A percentile compares a stretch with the other conserved stretches of the same genome.
Conservation (phyloP, 2,329 filamentous ascomycete species). For the Didymella sp. region DNA sequence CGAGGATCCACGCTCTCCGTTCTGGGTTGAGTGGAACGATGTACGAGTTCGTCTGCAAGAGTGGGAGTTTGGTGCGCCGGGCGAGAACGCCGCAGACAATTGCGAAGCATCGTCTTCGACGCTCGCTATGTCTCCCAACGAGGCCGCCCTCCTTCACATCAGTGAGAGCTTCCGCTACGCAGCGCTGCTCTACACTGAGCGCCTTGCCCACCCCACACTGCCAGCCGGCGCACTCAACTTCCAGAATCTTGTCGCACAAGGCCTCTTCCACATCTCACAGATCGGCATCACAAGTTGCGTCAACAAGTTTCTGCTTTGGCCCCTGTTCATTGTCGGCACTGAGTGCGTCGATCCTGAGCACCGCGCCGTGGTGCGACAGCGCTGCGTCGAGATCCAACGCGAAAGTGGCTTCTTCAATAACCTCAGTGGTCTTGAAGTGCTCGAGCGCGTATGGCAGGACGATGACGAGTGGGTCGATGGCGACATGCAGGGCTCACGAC, state of each 20-base stretch:
- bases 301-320: conserved; percentile 93
- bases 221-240: conserved; percentile 78
- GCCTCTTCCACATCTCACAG: conserved; percentile 81
- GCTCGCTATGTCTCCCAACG: conserved; percentile 55
- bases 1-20: conserved; percentile 65
- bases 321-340: conserved; percentile 86
- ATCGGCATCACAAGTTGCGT: conserved; percentile 74
- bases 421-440: conserved; percentile 79
- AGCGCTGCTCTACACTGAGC: conserved; percentile 87
- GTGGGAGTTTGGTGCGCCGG: conserved; percentile 70
- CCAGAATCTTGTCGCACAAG: conserved; percentile 81
- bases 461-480: conserved; percentile 51
- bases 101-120: conserved; percentile 36
- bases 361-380: conserved; percentile 77
- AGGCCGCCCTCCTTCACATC: conserved; percentile 79
- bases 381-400: conserved; percentile 84
- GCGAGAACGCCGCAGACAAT: conserved; percentile 35
- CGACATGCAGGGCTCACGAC: conserved; percentile 26
- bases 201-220: conserved; percentile 77
- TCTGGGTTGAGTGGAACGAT: conserved; percentile 88
- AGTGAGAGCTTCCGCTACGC: conserved; percentile 91
- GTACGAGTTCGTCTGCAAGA: conserved; percentile 76
- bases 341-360: conserved; percentile 86
- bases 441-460: conserved; percentile 82
- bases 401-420: conserved; percentile 96